A percentile compares a stretch with the other conserved stretches of the same genome.
Evolutionary conservation across 2,329 filamentous ascomycete species (phyloP).

Genomic region (Nemania abortiva): DNA sequence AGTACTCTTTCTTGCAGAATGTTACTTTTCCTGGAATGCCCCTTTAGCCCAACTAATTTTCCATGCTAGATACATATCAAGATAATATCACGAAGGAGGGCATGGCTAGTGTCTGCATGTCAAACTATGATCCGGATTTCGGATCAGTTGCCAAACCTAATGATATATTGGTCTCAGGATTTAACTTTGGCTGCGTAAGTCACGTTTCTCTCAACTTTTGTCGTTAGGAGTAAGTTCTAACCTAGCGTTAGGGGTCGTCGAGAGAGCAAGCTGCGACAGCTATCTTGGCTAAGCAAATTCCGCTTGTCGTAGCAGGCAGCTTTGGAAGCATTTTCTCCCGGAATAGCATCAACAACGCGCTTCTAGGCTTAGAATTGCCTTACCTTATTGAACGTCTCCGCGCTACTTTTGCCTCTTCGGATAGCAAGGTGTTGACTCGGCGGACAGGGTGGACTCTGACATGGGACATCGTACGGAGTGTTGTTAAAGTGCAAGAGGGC

Average conservation of each 20-base stretch:
- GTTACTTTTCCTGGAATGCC: too few species aligned
- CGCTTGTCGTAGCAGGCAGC: conserved; percentile 82
- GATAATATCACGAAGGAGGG: conserved; percentile 80
- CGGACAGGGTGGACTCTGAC: too few species aligned
- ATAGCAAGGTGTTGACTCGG: too few species aligned
- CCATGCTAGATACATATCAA: conserved; percentile 95
- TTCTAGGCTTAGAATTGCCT: conserved; percentile 79
- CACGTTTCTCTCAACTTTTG: too few species aligned
- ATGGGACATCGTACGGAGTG: too few species aligned
- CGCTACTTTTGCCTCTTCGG: too few species aligned
- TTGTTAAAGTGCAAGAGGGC: too few species aligned
- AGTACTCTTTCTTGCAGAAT: too few species aligned
- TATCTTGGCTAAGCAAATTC: conserved; percentile 83
- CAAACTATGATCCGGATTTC: conserved; percentile 82
- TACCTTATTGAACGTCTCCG: conserved; percentile 75
- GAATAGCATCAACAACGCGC: conserved; percentile 82
- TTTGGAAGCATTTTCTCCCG: conserved; percentile 87
- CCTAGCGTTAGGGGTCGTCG: background rate
- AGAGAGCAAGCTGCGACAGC: conserved; percentile 76
- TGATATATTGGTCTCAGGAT: conserved; percentile 2
- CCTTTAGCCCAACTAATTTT: too few species aligned
- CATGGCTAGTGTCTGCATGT: conserved; percentile 96
- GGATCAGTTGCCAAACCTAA: background rate
- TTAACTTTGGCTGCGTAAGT: conserved; percentile 18
- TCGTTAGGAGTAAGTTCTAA: too few species aligned